Evolutionary conservation across 2,329 filamentous ascomycete genomes (phyloP).

Genomic region (Tolypocladium album): DNA sequence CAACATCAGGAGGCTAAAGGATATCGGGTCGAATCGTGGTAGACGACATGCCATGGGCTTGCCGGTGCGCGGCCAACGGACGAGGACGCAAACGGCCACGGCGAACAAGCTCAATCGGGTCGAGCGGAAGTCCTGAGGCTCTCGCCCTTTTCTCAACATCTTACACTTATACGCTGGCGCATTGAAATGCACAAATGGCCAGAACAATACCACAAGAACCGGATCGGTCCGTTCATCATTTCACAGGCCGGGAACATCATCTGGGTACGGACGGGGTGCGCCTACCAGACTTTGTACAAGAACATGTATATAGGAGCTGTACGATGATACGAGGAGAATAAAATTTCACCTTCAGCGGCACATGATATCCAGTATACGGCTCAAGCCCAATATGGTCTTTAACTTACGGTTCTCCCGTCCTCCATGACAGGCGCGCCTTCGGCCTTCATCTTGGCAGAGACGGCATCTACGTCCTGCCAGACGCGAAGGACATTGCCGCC

Average conservation of each 20-base stretch:
- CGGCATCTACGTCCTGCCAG: constrained; percentile 67
- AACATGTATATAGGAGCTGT: constrained; percentile 19
- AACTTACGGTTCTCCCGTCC: constrained; percentile 28
- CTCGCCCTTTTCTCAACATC: not conserved
- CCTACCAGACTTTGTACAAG: constrained; percentile 12
- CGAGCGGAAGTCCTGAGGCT: constrained; percentile 22
- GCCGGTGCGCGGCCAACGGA: constrained; percentile 84
- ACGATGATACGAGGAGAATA: constrained; percentile 12
- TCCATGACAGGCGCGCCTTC: constrained; percentile 41
- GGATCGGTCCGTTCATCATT: not conserved
- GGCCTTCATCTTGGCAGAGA: constrained; percentile 55
- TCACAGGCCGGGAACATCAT: not conserved
- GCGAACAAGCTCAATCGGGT: constrained; percentile 52
- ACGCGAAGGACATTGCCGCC: constrained; percentile 77
- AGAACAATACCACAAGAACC: not conserved
- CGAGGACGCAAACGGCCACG: constrained; percentile 59
- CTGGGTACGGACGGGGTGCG: not conserved
- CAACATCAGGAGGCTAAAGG: constrained; percentile 76
- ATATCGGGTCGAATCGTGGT: constrained; percentile 85
- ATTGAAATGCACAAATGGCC: not conserved
- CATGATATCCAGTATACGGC: not conserved
- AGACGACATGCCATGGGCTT: constrained; percentile 85
- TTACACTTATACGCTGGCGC: not conserved
- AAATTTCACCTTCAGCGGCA: not conserved
- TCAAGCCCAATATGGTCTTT: not conserved